Percentiles rank a stretch among this genome's conserved stretches.
phyloP scores from a whole-genome alignment of 1,139 yeast species.

The Yamadazyma oceani region DNA sequence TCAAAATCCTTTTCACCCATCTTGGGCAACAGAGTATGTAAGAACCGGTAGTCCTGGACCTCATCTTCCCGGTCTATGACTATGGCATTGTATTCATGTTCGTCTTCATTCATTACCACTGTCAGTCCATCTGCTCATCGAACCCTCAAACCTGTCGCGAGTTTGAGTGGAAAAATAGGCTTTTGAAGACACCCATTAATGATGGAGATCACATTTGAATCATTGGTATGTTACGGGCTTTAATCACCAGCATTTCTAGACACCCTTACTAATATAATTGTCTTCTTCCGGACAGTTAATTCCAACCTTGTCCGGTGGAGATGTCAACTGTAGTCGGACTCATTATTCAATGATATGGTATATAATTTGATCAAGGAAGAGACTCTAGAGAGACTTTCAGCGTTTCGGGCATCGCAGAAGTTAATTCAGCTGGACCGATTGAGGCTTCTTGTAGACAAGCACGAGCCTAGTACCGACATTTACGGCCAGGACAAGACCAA shows the following conservation, averaged over 20 bases:
- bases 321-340: slow-evolving; percentile 24
- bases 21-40: slow-evolving; percentile 26
- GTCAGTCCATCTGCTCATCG: slow-evolving; percentile 4
- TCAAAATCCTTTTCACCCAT: slow-evolving; percentile 87
- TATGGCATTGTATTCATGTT: slow-evolving; percentile 8
- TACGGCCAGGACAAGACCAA: slow-evolving; percentile 44
- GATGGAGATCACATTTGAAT: slow-evolving; percentile 6
- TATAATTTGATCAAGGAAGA: slow-evolving; percentile 36
- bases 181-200: background rate
- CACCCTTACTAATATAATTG: no score
- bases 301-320: background rate
- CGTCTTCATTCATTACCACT: slow-evolving; percentile 14
- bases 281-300: background rate
- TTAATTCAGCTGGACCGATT: slow-evolving; percentile 17
- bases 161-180: no score
- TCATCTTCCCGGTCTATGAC: slow-evolving; percentile 49
- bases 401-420: slow-evolving; percentile 23
- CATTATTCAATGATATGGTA: slow-evolving; percentile 35
- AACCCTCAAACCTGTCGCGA: no score
- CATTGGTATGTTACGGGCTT: slow-evolving; percentile 8
- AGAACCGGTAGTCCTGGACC: slow-evolving; percentile 49
- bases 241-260: background rate
- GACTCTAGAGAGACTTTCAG: slow-evolving; percentile 28
- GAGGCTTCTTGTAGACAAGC: slow-evolving; percentile 7
- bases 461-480: slow-evolving; percentile 30